These are phyloP conservation scores for Rhynchospora tenuis DNA, from an alignment of 176 grass and related monocot genomes.

Conservation along the genomic window DNA sequence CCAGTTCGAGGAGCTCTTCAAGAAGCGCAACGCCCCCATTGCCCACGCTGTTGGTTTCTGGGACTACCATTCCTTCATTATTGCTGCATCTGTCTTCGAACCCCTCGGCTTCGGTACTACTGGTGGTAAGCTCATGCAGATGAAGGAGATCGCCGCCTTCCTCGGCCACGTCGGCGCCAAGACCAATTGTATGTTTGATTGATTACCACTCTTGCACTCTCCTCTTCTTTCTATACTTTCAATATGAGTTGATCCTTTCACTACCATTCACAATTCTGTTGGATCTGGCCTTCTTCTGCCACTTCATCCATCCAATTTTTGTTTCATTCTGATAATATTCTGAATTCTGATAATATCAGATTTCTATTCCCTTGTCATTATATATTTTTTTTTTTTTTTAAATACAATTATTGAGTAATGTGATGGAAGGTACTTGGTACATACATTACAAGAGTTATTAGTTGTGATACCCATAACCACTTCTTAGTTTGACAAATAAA, in stretches of 20 bases:
- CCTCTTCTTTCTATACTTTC: not conserved
- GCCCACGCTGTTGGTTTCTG: slow-evolving; percentile 72
- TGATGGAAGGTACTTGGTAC: too few relatives aligned
- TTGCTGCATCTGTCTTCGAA: slow-evolving; percentile 54
- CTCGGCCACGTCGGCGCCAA: slow-evolving; percentile 72
- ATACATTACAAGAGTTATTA: too few relatives aligned
- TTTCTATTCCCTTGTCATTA: not conserved
- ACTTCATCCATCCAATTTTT: not conserved
- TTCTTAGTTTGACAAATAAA: too few relatives aligned
- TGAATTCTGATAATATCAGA: not conserved
- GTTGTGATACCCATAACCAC: too few relatives aligned
- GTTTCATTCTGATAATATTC: not conserved
- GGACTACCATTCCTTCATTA: slow-evolving; percentile 73
- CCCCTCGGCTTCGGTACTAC: slow-evolving; percentile 78
- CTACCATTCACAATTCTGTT: not conserved
- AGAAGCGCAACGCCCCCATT: slow-evolving; percentile 49
- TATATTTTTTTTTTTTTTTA: too few relatives aligned
- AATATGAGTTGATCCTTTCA: too few relatives aligned
- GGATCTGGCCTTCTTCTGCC: not conserved
- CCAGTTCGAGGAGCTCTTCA: slow-evolving; percentile 88
- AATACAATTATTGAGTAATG: too few relatives aligned
- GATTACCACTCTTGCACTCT: not conserved
- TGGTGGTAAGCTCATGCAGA: slow-evolving; percentile 50
- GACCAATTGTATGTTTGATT: slow-evolving; percentile 66
- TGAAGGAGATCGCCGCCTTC: slow-evolving; percentile 88